Base-by-base conservation (phyloP, 306 rosid genomes). In the Carpinus viminea region DNA sequence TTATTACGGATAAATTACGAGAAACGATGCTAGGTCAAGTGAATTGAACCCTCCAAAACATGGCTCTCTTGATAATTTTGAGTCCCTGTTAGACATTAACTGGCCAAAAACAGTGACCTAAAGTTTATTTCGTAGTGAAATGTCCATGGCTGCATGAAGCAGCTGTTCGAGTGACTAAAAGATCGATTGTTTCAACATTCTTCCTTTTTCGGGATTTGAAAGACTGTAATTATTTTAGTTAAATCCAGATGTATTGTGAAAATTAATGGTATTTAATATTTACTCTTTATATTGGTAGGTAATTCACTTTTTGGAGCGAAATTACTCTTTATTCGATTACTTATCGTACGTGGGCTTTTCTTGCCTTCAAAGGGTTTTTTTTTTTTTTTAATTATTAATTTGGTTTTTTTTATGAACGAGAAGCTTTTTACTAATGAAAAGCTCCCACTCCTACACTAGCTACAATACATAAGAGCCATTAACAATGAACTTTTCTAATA, bases 11-110 rank as follows among this genome's bases (percentile, higher is more conserved):
- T 38, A 50, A 52, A 51, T 65, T 73, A 59, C 20, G 65, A 76
- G 65, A 36, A 77, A 59, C 53, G 10, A 28, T 38, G 53, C 36
- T 38, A 3, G 56, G 70, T 10, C 34, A 16, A 48, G 47, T 66
- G 43, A 62, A 48, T 66, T 65, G 60, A 28, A 72, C 47, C 54
- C 56, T 71, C 20, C 51, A 18, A 48, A 74, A 53, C 18, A 20
- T 17, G 21, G n/a, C 15, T 21, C 31, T 47, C 48, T 80, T 13
- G 2, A 38, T 8, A 38, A 54, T 6, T 51, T 12, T 12, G 7
- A 3, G 24, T 21, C 47, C 71, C 18, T 57, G 74, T 56, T 7
- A 20, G 4, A 16, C 76, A 26, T 9, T 38, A 66, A 3, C 72
- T 18, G 41, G 3, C 36, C 24, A 5, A 18, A 18, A 38, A 65